These are phyloP conservation scores for Albifimbria verrucaria DNA, from an alignment of 2,329 filamentous ascomycete genomes.

Conservation along the genomic window DNA sequence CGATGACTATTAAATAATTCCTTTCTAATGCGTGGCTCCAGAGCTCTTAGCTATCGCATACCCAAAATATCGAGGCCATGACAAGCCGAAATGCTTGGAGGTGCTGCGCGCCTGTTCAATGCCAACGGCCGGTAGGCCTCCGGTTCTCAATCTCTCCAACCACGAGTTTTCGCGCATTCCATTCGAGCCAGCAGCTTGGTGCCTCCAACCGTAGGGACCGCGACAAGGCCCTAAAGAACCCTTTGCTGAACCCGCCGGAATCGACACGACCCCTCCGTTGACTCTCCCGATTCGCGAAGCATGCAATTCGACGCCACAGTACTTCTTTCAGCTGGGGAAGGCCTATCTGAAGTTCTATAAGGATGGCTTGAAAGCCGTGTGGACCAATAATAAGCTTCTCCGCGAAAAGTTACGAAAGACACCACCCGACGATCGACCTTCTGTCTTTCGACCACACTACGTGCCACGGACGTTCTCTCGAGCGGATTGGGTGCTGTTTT, in stretches of 20 bases:
- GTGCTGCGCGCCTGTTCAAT: constrained; percentile 18
- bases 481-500: constrained; percentile 67
- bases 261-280: constrained; percentile 72
- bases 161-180: not conserved
- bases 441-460: constrained; percentile 29
- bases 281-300: constrained; percentile 53
- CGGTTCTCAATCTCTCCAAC: constrained; percentile 6
- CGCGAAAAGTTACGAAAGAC: constrained; percentile 36
- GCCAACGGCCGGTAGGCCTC: constrained; percentile 11
- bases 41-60: constrained; percentile 6
- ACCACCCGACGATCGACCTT: constrained; percentile 54
- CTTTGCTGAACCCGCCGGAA: constrained; percentile 64
- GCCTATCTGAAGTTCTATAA: constrained; percentile 87
- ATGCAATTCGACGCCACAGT: constrained; percentile 28
- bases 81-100: constrained; percentile 28
- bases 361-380: constrained; percentile 71
- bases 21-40: no score
- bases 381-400: constrained; percentile 59
- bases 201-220: constrained; percentile 14
- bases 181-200: constrained; percentile 1
- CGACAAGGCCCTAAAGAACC: constrained; percentile 25
- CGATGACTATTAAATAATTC: not conserved
- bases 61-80: constrained; percentile 19
- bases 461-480: constrained; percentile 47
- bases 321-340: constrained; percentile 64